Conservation (phyloP, 202 grass and related monocot species). For the Hordeum pubiflorum region DNA sequence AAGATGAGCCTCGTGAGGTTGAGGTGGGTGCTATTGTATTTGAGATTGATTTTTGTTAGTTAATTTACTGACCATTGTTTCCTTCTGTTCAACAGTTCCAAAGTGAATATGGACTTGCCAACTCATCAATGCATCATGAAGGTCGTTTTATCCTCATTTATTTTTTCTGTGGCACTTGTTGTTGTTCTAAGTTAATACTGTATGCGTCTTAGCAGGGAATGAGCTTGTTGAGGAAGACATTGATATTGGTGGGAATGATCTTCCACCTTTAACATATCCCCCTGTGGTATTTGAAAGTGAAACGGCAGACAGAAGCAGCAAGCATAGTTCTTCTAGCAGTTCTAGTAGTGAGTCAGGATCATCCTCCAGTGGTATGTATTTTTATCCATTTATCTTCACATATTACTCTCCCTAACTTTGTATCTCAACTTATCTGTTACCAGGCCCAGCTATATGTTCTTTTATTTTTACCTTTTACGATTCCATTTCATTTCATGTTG, state of each 20-base stretch:
- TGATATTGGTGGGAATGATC: conserved; percentile 90
- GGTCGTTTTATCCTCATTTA: conserved; percentile 36
- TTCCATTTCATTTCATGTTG: background rate
- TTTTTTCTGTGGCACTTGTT: conserved; percentile 15
- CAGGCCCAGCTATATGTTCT: background rate
- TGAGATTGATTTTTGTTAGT: conserved; percentile 17
- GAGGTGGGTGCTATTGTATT: conserved; percentile 49
- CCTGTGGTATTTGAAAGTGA: conserved; percentile 84
- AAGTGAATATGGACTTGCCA: conserved; percentile 68
- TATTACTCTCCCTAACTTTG: background rate
- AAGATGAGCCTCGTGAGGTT: conserved; percentile 55
- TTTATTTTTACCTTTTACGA: background rate
- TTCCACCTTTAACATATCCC: conserved; percentile 60
- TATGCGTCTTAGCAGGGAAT: conserved; percentile 41
- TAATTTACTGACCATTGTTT: conserved; percentile 31
- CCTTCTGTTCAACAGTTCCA: conserved; percentile 49
- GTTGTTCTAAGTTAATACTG: conserved; percentile 10
- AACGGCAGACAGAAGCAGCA: conserved; percentile 59
- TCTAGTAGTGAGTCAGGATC: conserved; percentile 78
- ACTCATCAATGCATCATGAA: conserved; percentile 59
- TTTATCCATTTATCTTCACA: conserved; percentile 28
- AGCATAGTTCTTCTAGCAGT: conserved; percentile 77
- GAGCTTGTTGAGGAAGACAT: conserved; percentile 71
- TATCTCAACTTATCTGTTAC: background rate
- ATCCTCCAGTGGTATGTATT: conserved; percentile 71